phyloP scores from a whole-genome alignment of 306 rosid genomes.

The Astragalus membranaceus region DNA sequence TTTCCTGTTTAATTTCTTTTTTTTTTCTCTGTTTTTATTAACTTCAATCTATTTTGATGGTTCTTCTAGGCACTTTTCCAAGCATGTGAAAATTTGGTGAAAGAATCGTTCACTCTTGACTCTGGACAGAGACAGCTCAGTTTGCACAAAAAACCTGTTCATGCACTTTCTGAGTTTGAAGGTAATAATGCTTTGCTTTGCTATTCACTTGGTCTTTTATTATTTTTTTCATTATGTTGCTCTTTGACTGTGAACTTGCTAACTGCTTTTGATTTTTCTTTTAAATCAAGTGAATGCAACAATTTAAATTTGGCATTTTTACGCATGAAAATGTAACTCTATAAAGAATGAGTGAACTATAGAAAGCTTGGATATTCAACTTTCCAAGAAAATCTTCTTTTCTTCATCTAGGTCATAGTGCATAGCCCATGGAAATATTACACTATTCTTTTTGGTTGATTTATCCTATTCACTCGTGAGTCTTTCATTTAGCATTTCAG shows the following conservation, averaged over 20 bases:
- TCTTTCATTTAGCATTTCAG: neutral
- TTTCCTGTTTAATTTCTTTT: neutral
- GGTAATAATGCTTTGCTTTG: conserved; percentile 34
- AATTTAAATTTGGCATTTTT: neutral
- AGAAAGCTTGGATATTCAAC: neutral
- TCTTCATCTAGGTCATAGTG: neutral
- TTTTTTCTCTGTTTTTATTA: neutral
- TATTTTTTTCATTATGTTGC: neutral
- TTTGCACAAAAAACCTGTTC: conserved; percentile 49
- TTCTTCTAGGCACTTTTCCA: conserved; percentile 60
- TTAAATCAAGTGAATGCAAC: neutral
- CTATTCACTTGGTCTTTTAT: conserved; percentile 7
- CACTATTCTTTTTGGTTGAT: no score
- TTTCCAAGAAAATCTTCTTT: neutral
- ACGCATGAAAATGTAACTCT: neutral
- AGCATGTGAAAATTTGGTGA: conserved; percentile 59
- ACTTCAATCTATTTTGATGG: conserved; percentile 4
- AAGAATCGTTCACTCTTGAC: conserved; percentile 36
- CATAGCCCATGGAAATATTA: no score
- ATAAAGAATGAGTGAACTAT: neutral
- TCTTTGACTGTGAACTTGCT: neutral
- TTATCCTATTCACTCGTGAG: no score
- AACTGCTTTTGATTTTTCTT: neutral
- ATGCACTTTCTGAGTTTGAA: conserved; percentile 61
- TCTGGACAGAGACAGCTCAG: conserved; percentile 43